A percentile compares a stretch with the other conserved stretches of the same genome.
These are phyloP conservation scores for Cornus florida DNA, from an alignment of 148 eudicot genomes.

Conservation along the genomic window DNA sequence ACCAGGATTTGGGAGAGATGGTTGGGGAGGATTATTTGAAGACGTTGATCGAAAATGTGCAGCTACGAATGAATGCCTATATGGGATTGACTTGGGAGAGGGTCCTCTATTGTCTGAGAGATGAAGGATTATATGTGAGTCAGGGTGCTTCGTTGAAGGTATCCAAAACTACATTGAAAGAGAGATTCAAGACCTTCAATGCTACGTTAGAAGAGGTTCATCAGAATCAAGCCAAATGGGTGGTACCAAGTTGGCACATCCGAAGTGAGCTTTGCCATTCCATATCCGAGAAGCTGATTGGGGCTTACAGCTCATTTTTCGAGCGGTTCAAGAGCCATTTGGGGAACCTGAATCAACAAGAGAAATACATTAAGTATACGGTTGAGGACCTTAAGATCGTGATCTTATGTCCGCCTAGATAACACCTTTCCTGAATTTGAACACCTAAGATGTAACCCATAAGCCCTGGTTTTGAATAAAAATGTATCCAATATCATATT, in stretches of 20 bases:
- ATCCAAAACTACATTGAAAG: constrained; percentile 68
- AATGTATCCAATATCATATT: too few relatives aligned
- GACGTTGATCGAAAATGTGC: constrained; percentile 54
- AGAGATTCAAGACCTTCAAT: constrained; percentile 76
- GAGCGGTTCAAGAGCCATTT: constrained; percentile 69
- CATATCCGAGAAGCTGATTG: constrained; percentile 68
- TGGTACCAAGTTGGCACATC: constrained; percentile 65
- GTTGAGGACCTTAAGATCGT: constrained; percentile 68
- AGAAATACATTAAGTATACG: constrained; percentile 72
- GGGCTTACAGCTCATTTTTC: constrained; percentile 75
- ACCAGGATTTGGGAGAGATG: constrained; percentile 64
- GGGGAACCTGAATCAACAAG: constrained; percentile 76
- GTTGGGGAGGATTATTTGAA: constrained; percentile 69
- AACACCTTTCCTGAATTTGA: too few relatives aligned
- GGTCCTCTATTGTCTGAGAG: too few relatives aligned
- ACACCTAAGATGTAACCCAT: too few relatives aligned
- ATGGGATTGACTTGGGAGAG: too few relatives aligned
- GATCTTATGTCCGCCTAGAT: too few relatives aligned
- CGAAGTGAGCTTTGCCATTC: constrained; percentile 74
- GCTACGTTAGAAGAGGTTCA: too few relatives aligned
- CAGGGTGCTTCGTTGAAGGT: constrained; percentile 69
- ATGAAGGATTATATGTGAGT: constrained; percentile 67
- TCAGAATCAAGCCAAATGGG: constrained; percentile 38
- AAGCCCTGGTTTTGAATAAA: too few relatives aligned
- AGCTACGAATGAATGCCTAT: constrained; percentile 54